Conservation (phyloP, 2,329 filamentous ascomycete genomes). For the Boeremia lycopersici region DNA sequence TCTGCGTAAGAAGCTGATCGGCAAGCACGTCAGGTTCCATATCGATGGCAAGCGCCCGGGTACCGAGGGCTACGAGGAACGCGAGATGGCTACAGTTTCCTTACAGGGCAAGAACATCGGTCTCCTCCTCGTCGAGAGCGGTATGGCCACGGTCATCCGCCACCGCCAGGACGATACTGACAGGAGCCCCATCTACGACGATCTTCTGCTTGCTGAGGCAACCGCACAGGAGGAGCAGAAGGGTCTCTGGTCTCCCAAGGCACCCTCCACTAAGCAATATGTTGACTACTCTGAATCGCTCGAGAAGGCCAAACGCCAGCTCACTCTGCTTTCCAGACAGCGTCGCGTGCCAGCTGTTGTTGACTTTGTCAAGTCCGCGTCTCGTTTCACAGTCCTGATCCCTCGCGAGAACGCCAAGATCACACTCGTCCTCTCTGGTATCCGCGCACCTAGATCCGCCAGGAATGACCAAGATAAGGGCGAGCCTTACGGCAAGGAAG, state of each 20-base stretch:
- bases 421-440: constrained; percentile 91
- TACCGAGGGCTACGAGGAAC: constrained; percentile 87
- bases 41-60: constrained; percentile 92
- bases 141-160: constrained; percentile 91
- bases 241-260: constrained; percentile 93
- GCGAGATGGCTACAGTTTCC: constrained; percentile 88
- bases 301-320: constrained; percentile 94
- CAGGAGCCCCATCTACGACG: constrained; percentile 91
- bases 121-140: constrained; percentile 83
- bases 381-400: constrained; percentile 88
- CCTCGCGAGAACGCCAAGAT: constrained; percentile 93
- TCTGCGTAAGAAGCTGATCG: constrained; percentile 89
- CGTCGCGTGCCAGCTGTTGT: constrained; percentile 92
- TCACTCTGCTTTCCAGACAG: constrained; percentile 84
- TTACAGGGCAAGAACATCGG: constrained; percentile 87
- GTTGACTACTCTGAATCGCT: constrained; percentile 89
- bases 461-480: constrained; percentile 78
- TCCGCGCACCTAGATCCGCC: constrained; percentile 86
- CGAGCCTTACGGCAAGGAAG: constrained; percentile 95
- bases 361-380: constrained; percentile 97
- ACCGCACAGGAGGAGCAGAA: constrained; percentile 83
- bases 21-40: constrained; percentile 88
- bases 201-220: constrained; percentile 79
- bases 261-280: constrained; percentile 80
- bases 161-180: constrained; percentile 95